Base-by-base conservation (phyloP, 495 filamentous ascomycete species). In the Annulohypoxylon nitens region DNA sequence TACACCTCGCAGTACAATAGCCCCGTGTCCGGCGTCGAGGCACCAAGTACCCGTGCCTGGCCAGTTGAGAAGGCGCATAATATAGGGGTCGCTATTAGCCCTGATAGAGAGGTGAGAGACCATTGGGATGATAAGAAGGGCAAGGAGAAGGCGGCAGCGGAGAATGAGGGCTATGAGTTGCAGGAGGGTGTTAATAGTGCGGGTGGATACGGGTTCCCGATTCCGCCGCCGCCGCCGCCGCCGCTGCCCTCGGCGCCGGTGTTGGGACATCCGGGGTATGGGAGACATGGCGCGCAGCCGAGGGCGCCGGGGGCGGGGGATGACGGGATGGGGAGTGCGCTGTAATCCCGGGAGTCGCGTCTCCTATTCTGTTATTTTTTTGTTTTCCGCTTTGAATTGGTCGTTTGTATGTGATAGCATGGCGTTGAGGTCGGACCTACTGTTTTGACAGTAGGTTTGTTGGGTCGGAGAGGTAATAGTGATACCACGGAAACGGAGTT, bases 1-100 rank as follows among this genome's bases (percentile, higher is more conserved):
- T 86, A 86, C 61, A 70, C 76, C 4, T 83, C 83, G 61, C 77
- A 81, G 54, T 86, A 80, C 71, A 83, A 82, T 76, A 85, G 83
- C 70, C 84, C 84, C 33, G 75, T 85, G 33, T 82, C 78, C 50
- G 82, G 67, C 16, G 73, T 78, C 43, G 82, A 83, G 36, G 75
- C 71, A 1, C 64, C 64, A 1, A 69, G 73, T 36, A 70, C 73
- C 12, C 71, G 70, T 72, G 69, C 71, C 48, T 79, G 75, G 76
- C 79, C 75, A 14, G 48, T 39, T 8, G 75, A 79, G 39, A 77
- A 79, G 48, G 41, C 67, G 1, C 57, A 70, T 11, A 75, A 67
- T 25, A 78, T 78, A 43, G 76, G 76, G 18, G 63, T 78, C 11
- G 76, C 76, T 1, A 63, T 78, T 30, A 78, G 75, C 16, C 74